Base-by-base conservation (phyloP, 2,329 filamentous ascomycete species). In the Podosphaera xanthii region DNA sequence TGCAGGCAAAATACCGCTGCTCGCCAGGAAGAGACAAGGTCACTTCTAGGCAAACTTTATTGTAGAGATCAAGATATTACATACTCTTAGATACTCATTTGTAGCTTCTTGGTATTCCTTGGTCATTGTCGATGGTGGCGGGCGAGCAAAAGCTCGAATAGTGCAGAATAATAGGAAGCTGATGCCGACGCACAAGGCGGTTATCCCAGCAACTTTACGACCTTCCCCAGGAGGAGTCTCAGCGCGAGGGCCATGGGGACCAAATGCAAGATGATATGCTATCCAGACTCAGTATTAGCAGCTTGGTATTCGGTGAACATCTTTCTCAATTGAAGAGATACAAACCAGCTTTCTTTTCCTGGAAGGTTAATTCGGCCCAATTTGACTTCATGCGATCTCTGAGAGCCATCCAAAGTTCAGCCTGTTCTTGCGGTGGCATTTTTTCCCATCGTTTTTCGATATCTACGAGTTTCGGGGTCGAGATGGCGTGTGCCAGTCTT, bases 231-330 rank as follows among this genome's bases (percentile, higher is more conserved):
- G 86, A 63, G 91, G 87, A 65, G 85, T 73, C 63, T 78, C 76
- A 66, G 91, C 83, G 68, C 92, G 91, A 67, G 92, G 92, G 61
- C 92, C 92, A 74, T 98, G 92, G 70, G 90, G 84, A 65, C 92
- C 92, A 71, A 98, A 98, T 65, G 92, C 90, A 70, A 98, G 95
- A 84, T 87, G 98, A 82, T 97, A 98, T 65, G 92, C 92, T 98
- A 72, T 73, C 66, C 61, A 60, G 61, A 61, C 69, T 61, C 60
- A 60, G 57, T 61, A 42, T 9, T 48, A 33, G 7, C 50, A 4
- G n/a, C 9, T 35, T 35, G 1, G 31, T 33, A 8, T 53, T 7
- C 50, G 31, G 10, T 59, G 2, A 36, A 14, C 7, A 38, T 34
- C 12, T 6, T 60, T 34, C 8, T 56, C 2, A 4, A n/a, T 31